Percentiles rank a stretch among this genome's conserved stretches.
Conservation (phyloP, 2,329 filamentous ascomycete genomes). For the Trichoderma guizhouense region DNA sequence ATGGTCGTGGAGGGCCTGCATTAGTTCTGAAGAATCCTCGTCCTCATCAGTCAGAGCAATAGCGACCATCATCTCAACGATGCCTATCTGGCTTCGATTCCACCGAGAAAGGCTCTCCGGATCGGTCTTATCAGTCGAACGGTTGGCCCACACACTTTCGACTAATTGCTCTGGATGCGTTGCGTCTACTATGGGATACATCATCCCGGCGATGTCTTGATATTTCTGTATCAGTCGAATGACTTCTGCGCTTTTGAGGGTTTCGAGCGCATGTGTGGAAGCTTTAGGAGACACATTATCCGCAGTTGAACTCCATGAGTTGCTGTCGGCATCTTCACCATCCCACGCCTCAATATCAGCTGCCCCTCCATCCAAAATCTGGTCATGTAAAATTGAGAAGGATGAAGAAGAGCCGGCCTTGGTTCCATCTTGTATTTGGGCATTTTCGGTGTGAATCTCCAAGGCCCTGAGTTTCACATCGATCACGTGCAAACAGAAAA, state of each 20-base stretch:
- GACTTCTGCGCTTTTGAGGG: neutral
- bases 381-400: neutral
- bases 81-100: neutral
- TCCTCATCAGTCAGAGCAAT: neutral
- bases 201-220: neutral
- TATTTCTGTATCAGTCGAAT: neutral
- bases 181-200: neutral
- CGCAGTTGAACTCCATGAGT: neutral
- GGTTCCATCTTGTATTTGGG: neutral
- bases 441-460: neutral
- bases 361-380: neutral
- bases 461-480: neutral
- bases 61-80: neutral
- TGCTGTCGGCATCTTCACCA: neutral
- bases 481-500: neutral
- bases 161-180: neutral
- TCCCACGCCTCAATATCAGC: neutral
- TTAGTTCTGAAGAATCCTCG: neutral
- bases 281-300: neutral
- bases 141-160: neutral
- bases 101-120: neutral
- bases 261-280: neutral
- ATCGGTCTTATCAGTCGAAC: neutral
- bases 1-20: neutral
- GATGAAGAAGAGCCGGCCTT: neutral